These are phyloP conservation scores for Apiosordaria backusii DNA, from an alignment of 495 filamentous ascomycete species.

Conservation along the genomic window DNA sequence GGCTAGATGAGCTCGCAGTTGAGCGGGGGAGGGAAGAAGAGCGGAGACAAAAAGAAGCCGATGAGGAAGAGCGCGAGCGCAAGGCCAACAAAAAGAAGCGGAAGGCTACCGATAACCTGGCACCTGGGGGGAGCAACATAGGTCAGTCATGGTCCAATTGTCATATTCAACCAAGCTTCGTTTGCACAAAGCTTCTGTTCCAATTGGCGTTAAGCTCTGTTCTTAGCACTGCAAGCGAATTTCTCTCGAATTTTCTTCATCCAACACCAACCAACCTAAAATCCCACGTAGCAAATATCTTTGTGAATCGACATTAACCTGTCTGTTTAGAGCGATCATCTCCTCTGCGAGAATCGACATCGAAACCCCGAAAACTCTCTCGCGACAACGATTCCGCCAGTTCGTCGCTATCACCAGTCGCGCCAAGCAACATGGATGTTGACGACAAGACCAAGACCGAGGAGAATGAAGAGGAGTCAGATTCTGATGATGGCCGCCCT, in stretches of 20 bases:
- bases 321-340: conserved; percentile 42
- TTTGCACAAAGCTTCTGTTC: neutral
- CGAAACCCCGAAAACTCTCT: conserved; percentile 46
- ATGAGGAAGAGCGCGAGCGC: conserved; percentile 49
- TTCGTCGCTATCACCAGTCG: conserved; percentile 61
- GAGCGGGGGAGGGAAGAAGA: conserved; percentile 41
- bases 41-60: conserved; percentile 35
- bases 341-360: conserved; percentile 37
- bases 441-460: conserved; percentile 49
- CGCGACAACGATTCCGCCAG: conserved; percentile 57
- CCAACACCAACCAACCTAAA: neutral
- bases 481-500: conserved; percentile 72
- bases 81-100: conserved; percentile 56
- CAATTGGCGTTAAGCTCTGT: neutral
- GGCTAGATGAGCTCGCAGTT: conserved; percentile 47
- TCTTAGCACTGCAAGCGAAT: neutral
- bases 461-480: conserved; percentile 53
- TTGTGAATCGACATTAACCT: conserved; percentile 13
- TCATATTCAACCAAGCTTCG: neutral
- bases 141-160: conserved; percentile 49
- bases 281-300: neutral
- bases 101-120: conserved; percentile 48
- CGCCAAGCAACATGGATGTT: conserved; percentile 48
- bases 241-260: conserved; percentile 3
- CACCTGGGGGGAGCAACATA: conserved; percentile 64